Evolutionary conservation across 139 green algal species (phyloP).

Genomic region (Eudorina sp.): DNA sequence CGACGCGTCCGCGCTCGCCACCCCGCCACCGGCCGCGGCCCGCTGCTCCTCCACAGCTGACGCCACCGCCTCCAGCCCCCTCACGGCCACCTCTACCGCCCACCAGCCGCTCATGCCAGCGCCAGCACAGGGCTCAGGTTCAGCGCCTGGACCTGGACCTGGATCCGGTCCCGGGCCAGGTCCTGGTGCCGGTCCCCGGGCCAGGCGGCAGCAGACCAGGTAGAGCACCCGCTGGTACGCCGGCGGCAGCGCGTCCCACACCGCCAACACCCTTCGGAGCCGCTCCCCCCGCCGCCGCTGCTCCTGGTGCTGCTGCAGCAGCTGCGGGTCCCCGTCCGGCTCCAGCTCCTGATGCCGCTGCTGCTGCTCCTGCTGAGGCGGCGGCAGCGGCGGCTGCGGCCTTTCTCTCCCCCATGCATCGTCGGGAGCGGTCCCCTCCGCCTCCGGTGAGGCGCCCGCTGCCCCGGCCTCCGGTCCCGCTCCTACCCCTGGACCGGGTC

Average conservation of each 20-base stretch:
- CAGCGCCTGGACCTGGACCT: too few species aligned
- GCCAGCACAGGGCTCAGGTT: too few species aligned
- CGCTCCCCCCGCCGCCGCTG: not conserved
- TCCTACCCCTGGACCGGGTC: too few species aligned
- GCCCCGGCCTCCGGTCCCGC: too few species aligned
- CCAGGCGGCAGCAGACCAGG: slow-evolving; percentile 22
- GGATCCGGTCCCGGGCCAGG: too few species aligned
- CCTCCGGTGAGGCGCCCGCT: too few species aligned
- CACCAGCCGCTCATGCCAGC: not conserved
- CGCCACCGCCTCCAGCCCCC: slow-evolving; percentile 1
- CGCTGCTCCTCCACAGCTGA: not conserved
- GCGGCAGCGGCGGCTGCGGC: not conserved
- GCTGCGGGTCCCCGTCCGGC: not conserved
- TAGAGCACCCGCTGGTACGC: not conserved
- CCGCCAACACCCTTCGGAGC: not conserved
- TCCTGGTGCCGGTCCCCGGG: not conserved
- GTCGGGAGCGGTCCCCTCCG: too few species aligned
- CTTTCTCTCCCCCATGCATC: too few species aligned
- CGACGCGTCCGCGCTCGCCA: not conserved
- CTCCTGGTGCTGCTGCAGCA: not conserved
- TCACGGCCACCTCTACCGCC: not conserved
- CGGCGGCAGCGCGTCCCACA: not conserved
- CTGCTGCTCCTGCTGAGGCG: not conserved
- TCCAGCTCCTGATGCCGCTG: not conserved
- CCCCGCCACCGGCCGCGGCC: not conserved